Conservation (phyloP, 805 yeast species). For the Yamadazyma akitaensis region DNA sequence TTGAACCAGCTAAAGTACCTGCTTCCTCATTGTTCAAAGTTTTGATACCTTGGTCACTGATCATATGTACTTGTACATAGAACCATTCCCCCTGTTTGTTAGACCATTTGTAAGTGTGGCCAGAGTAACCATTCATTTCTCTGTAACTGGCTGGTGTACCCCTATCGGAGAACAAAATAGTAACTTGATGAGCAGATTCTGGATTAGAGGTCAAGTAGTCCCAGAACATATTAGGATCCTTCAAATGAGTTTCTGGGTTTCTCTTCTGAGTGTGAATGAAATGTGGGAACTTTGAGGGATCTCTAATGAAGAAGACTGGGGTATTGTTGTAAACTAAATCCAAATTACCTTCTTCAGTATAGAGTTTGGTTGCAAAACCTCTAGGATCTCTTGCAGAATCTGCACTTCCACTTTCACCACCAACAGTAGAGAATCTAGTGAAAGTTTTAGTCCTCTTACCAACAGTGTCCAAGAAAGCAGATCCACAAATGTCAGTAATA, state of each 20-base stretch:
- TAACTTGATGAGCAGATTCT: conserved; percentile 73
- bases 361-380: conserved; percentile 77
- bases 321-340: conserved; percentile 87
- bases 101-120: conserved; percentile 81
- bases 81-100: conserved; percentile 72
- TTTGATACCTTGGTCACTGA: conserved; percentile 59
- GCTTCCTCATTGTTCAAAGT: conserved; percentile 63
- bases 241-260: conserved; percentile 75
- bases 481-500: conserved; percentile 65
- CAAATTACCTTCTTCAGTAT: conserved; percentile 80
- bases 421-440: conserved; percentile 82
- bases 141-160: conserved; percentile 77
- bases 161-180: conserved; percentile 71
- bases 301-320: conserved; percentile 81
- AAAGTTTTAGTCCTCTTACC: conserved; percentile 78
- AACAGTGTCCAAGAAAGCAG: conserved; percentile 65
- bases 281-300: conserved; percentile 81
- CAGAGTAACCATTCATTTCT: conserved; percentile 82
- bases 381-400: conserved; percentile 87
- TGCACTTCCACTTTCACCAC: conserved; percentile 79
- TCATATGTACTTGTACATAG: conserved; percentile 76
- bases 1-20: conserved; percentile 60
- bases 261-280: conserved; percentile 89
- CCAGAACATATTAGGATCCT: conserved; percentile 83
- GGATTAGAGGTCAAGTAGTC: conserved; percentile 72